Evolutionary conservation across 2,329 filamentous ascomycete genomes (phyloP), one percentile per base, ranked within the genome.

Genomic region (Ceratocystiopsis sp.): DNA sequence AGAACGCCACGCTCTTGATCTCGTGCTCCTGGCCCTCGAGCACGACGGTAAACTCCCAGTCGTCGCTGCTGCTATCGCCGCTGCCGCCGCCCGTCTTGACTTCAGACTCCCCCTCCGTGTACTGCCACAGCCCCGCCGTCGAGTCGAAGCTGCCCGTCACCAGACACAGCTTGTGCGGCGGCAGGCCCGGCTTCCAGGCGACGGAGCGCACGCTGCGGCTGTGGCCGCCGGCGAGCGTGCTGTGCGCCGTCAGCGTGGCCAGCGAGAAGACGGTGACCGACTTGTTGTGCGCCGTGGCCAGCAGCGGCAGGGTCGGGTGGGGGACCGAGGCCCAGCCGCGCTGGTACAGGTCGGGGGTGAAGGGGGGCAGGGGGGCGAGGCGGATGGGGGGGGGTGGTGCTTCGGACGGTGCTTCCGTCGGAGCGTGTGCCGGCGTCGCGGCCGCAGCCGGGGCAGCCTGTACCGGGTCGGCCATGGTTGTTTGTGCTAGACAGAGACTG

Each of bases 1-100:
- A 78, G 64, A 86, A 93, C 2, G 74, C 69, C 49, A 89, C 75
- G 29, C 73, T 68, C 66, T 95, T 81, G 66, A 98, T 83, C 62
- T 98, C 91, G 19, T 82, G 85, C 55, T 96, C 91, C 58, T 96
- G 91, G 0, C 91, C 91, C 55, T 96, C 91, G 1, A 98, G 71
- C 1, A 96, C 81, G 9, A 95, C 78, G 0, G 83, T 83, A 54
- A 95, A 93, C 42, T 86, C 80, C 84, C 91, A 98, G 48, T 94
- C 87, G 42, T 87, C 81, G 13, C 69, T 66, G 3, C 66, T 65
- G 13, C 62, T 61, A 15, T 61, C 62, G 18, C 51, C 51, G 11
- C 57, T 55, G 14, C 52, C 52, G 12, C 50, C 50, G 13, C 47
- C 67, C 14, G 64, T 59, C 47, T 72, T 47, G 3, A 35, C 40